Conservation (phyloP, 208 protist genomes). For the Leishmania martiniquensis region DNA sequence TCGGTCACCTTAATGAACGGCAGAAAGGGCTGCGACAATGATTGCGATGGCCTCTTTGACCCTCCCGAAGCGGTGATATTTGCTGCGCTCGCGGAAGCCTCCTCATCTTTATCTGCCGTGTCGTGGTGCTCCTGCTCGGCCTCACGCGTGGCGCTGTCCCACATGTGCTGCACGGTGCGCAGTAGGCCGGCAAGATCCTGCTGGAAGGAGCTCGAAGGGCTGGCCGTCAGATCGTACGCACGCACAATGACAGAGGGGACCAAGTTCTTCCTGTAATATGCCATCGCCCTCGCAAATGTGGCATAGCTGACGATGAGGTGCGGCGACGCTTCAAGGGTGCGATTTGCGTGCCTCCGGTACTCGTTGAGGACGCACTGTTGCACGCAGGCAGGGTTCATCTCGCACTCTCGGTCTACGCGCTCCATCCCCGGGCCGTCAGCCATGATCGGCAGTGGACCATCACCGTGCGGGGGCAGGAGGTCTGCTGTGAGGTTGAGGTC, state of each 20-base stretch:
- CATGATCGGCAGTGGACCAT: slow-evolving; percentile 8
- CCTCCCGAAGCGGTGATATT: neutral
- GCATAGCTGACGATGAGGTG: slow-evolving; percentile 36
- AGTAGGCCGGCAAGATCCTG: slow-evolving; percentile 24
- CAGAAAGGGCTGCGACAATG: neutral
- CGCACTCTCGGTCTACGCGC: slow-evolving; percentile 4
- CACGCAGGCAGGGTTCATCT: slow-evolving; percentile 9
- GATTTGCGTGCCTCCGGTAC: slow-evolving; percentile 33
- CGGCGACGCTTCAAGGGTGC: slow-evolving; percentile 29
- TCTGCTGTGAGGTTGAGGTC: slow-evolving; percentile 5
- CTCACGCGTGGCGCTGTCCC: slow-evolving; percentile 25
- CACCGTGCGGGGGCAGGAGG: neutral
- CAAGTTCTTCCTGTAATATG: slow-evolving; percentile 30
- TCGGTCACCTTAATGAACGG: slow-evolving; percentile 5
- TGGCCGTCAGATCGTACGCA: slow-evolving; percentile 21
- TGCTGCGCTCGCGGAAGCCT: neutral
- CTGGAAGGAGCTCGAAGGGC: slow-evolving; percentile 5
- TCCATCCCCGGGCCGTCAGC: slow-evolving; percentile 1
- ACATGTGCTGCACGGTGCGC: slow-evolving; percentile 34
- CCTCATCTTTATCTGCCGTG: neutral
- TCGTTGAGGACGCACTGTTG: slow-evolving; percentile 8
- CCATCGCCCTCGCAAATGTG: slow-evolving; percentile 27
- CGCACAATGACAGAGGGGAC: slow-evolving; percentile 38
- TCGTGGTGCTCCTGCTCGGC: slow-evolving; percentile 1
- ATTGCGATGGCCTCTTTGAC: neutral